phyloP scores from a whole-genome alignment of 2,329 filamentous ascomycete species.

The Ascochyta pisi region DNA sequence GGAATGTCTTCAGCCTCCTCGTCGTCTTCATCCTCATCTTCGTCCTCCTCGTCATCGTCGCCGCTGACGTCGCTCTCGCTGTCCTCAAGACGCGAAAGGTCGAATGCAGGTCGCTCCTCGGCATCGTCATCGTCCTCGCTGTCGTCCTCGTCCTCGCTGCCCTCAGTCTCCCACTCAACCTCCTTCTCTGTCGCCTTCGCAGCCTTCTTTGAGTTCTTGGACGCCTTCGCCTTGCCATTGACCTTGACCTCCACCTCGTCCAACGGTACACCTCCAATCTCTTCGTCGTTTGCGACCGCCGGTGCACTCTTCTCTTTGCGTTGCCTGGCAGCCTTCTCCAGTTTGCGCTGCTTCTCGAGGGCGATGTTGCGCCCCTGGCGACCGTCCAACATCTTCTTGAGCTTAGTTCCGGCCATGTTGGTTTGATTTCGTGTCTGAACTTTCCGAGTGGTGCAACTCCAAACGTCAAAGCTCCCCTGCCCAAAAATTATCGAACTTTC shows the following conservation, averaged over 20 bases:
- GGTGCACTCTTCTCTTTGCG: constrained; percentile 48
- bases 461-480: constrained; percentile 25
- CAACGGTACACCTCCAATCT: constrained; percentile 39
- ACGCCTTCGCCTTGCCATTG: constrained; percentile 43
- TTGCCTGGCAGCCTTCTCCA: constrained; percentile 63
- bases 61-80: constrained; percentile 51
- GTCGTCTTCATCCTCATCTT: constrained; percentile 65
- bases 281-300: constrained; percentile 24
- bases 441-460: constrained; percentile 9
- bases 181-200: constrained; percentile 39
- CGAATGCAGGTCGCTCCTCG: constrained; percentile 28
- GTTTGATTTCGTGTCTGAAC: not conserved
- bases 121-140: constrained; percentile 44
- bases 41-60: constrained; percentile 55
- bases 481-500: constrained; percentile 43
- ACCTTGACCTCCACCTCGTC: constrained; percentile 38
- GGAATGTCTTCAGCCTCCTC: constrained; percentile 87
- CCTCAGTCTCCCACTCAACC: constrained; percentile 42
- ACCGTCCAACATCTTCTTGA: constrained; percentile 65
- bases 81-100: constrained; percentile 46
- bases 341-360: constrained; percentile 77
- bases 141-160: constrained; percentile 47
- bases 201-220: constrained; percentile 39
- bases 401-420: constrained; percentile 58
- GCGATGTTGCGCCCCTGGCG: constrained; percentile 71